These are phyloP conservation scores for Bauhinia variegata DNA, from an alignment of 306 rosid species.

Conservation along the genomic window DNA sequence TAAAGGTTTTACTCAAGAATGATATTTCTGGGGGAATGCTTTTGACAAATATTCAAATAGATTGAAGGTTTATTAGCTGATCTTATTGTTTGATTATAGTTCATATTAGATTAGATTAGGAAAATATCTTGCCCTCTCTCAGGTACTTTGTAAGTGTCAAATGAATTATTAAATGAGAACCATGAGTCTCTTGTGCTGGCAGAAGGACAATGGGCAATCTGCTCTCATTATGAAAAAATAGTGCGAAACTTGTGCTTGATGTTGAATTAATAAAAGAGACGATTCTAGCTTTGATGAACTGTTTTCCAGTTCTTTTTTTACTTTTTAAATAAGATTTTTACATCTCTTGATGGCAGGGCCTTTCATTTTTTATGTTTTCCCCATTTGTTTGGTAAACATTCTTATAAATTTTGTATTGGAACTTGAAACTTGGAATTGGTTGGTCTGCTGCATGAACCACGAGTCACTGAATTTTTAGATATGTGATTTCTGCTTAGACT, in stretches of 20 bases:
- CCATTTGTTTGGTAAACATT: slow-evolving; percentile 4
- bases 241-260: neutral
- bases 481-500: neutral
- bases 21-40: neutral
- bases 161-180: neutral
- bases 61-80: slow-evolving; percentile 3
- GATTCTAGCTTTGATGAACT: neutral
- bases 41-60: neutral
- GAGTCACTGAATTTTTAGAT: slow-evolving; percentile 22
- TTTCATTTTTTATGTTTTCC: neutral
- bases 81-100: neutral
- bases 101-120: slow-evolving; percentile 3
- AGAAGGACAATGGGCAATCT: slow-evolving; percentile 22
- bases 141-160: neutral
- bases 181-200: neutral
- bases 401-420: slow-evolving; percentile 5
- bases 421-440: slow-evolving; percentile 5
- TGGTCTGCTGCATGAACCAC: neutral
- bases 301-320: neutral
- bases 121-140: neutral
- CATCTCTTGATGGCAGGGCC: neutral
- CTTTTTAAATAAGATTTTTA: too few species aligned
- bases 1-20: neutral
- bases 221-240: neutral
- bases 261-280: slow-evolving; percentile 15